Evolutionary conservation across 2,329 filamentous ascomycete genomes (phyloP).

Genomic region (Aspergillus nomiae): DNA sequence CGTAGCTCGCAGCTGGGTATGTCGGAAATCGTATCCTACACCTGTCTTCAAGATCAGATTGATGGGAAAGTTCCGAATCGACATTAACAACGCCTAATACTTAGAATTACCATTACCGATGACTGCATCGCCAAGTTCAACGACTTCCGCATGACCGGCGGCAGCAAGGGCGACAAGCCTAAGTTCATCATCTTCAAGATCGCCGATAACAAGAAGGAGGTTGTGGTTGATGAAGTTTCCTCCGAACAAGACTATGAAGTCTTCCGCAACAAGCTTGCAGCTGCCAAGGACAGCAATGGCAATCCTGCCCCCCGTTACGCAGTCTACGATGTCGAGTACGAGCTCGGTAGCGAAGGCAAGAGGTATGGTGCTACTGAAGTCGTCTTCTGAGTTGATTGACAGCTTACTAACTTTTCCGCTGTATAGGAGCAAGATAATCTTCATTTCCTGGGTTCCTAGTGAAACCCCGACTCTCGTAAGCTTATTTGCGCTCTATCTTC

Average conservation of each 20-base stretch:
- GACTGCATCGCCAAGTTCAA: slow-evolving; percentile 52
- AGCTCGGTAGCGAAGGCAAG: slow-evolving; percentile 52
- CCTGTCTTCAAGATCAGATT: neutral
- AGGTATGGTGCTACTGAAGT: slow-evolving; percentile 36
- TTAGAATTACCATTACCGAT: slow-evolving; percentile 49
- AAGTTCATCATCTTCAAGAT: slow-evolving; percentile 58
- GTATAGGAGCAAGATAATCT: slow-evolving; percentile 52
- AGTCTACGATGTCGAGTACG: slow-evolving; percentile 54
- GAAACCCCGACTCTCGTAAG: slow-evolving; percentile 45
- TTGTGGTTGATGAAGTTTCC: slow-evolving; percentile 51
- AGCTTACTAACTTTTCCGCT: slow-evolving; percentile 20
- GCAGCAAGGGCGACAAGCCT: slow-evolving; percentile 32
- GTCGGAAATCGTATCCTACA: slow-evolving; percentile 13
- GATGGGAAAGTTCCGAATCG: neutral
- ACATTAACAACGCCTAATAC: neutral
- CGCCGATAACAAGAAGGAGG: slow-evolving; percentile 52
- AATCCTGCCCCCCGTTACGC: slow-evolving; percentile 51
- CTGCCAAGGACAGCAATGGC: slow-evolving; percentile 45
- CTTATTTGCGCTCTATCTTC: slow-evolving; percentile 4
- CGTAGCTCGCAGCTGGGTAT: slow-evolving; percentile 41
- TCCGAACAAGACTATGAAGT: slow-evolving; percentile 49
- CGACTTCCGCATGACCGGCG: slow-evolving; percentile 49
- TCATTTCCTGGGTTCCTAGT: slow-evolving; percentile 52
- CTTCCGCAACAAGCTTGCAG: slow-evolving; percentile 49
- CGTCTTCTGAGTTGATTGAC: neutral